Percentiles rank a stretch among this genome's conserved stretches.
Evolutionary conservation across 2,329 filamentous ascomycete genomes (phyloP).

Genomic region (Cladosporium sphaerospermum): DNA sequence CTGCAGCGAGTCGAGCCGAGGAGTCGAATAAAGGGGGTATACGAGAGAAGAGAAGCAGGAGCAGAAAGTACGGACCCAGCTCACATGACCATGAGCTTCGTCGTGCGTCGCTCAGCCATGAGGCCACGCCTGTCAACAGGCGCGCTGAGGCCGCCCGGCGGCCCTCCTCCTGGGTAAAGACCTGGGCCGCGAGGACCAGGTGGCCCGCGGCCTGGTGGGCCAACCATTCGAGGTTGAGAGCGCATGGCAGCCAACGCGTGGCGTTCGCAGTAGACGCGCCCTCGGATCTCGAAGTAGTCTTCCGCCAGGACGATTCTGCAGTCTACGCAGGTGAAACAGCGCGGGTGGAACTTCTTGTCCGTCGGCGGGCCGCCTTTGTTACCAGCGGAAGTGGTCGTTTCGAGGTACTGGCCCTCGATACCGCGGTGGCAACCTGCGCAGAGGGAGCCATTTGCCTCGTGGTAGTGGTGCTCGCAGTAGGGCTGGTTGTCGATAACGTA

Average conservation of each 20-base stretch:
- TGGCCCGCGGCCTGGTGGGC: conserved; percentile 1
- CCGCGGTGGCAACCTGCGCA: conserved; percentile 74
- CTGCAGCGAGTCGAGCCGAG: too few species aligned
- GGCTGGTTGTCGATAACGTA: conserved; percentile 85
- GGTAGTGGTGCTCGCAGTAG: conserved; percentile 89
- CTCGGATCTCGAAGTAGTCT: conserved; percentile 86
- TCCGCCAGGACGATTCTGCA: conserved; percentile 69
- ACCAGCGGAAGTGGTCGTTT: conserved; percentile 48
- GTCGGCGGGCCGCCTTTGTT: not conserved
- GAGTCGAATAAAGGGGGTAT: too few species aligned
- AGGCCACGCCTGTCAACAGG: conserved; percentile 18
- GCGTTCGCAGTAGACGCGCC: conserved; percentile 75
- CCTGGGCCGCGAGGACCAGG: not conserved
- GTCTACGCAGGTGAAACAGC: conserved; percentile 77
- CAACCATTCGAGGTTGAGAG: conserved; percentile 19
- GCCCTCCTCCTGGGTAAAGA: not conserved
- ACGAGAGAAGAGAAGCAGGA: too few species aligned
- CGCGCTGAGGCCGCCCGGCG: conserved; percentile 10
- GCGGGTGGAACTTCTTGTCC: conserved; percentile 73
- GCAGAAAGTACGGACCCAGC: not conserved
- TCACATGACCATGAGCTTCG: conserved; percentile 31
- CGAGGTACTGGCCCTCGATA: conserved; percentile 90
- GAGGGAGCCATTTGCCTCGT: conserved; percentile 80
- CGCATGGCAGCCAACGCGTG: conserved; percentile 58
- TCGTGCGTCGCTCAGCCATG: conserved; percentile 30